Evolutionary conservation across 495 filamentous ascomycete species (phyloP).

Genomic region (Delitschia confertaspora): DNA sequence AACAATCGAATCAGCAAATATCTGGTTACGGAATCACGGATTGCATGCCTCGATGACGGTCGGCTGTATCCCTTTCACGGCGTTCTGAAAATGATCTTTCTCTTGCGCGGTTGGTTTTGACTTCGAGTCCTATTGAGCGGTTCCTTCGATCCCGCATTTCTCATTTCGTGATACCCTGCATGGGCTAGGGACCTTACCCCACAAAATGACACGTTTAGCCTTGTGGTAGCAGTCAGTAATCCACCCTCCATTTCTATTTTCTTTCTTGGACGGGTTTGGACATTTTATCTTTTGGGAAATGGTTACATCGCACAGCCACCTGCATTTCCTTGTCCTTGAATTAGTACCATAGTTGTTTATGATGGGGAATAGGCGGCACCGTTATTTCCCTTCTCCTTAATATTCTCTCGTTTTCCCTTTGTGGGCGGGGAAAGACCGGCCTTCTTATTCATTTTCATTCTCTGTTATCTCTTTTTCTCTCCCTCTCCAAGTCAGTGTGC

Average conservation of each 20-base stretch:
- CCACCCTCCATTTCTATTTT: conserved; percentile 1
- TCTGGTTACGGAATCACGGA: conserved; percentile 19
- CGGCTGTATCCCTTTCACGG: conserved; percentile 17
- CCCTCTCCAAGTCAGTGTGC: conserved; percentile 6
- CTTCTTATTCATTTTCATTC: conserved; percentile 1
- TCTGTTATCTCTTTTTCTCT: background rate
- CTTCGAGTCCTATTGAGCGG: background rate
- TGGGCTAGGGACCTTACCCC: conserved; percentile 21
- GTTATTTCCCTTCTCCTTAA: conserved; percentile 4
- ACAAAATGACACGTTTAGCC: conserved; percentile 7
- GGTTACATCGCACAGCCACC: background rate
- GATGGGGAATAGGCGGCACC: background rate
- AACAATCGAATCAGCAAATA: too few relatives aligned
- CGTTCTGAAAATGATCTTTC: conserved; percentile 28
- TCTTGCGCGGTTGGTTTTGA: conserved; percentile 10
- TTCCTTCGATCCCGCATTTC: conserved; percentile 7
- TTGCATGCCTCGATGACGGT: conserved; percentile 16
- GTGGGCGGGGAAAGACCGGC: background rate
- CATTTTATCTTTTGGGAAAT: background rate
- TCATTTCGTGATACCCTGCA: conserved; percentile 27
- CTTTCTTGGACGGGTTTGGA: conserved; percentile 8
- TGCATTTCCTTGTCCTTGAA: conserved; percentile 1
- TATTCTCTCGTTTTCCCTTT: conserved; percentile 1
- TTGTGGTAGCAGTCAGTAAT: conserved; percentile 5
- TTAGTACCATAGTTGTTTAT: conserved; percentile 7